A percentile compares a stretch with the other conserved stretches of the same genome.
These are phyloP conservation scores for Fusarium sarcochroum DNA, from an alignment of 2,329 filamentous ascomycete genomes.

Conservation along the genomic window DNA sequence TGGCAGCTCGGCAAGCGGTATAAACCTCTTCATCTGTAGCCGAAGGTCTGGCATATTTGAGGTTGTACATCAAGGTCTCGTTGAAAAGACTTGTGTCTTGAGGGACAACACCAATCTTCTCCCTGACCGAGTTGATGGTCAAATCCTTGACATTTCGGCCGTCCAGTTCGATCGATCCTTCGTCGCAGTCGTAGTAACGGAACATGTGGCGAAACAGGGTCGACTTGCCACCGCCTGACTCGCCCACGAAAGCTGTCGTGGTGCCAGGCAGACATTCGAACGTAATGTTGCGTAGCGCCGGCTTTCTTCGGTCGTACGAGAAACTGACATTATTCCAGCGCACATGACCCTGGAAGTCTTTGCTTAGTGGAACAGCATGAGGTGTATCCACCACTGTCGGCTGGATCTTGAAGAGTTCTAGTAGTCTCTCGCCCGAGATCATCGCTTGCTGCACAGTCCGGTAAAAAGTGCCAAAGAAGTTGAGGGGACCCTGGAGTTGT, in stretches of 20 bases:
- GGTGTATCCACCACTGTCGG: slow-evolving; percentile 89
- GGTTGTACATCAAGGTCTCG: slow-evolving; percentile 93
- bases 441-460: slow-evolving; percentile 95
- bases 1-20: slow-evolving; percentile 85
- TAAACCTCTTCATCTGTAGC: slow-evolving; percentile 87
- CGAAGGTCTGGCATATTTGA: slow-evolving; percentile 87
- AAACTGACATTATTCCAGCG: slow-evolving; percentile 92
- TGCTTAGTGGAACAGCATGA: slow-evolving; percentile 69
- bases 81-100: slow-evolving; percentile 98
- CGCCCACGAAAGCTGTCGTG: slow-evolving; percentile 94
- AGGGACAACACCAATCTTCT: slow-evolving; percentile 94
- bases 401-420: slow-evolving; percentile 96
- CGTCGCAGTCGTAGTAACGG: slow-evolving; percentile 91
- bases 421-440: slow-evolving; percentile 95
- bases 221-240: slow-evolving; percentile 97
- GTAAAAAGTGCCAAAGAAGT: slow-evolving; percentile 96
- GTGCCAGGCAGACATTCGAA: slow-evolving; percentile 92
- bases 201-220: slow-evolving; percentile 96
- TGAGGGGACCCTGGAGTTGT: slow-evolving; percentile 84
- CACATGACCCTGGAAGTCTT: slow-evolving; percentile 83
- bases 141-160: slow-evolving; percentile 86
- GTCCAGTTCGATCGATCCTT: slow-evolving; percentile 87
- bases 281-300: slow-evolving; percentile 84
- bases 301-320: slow-evolving; percentile 87
- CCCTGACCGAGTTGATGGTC: slow-evolving; percentile 93